Conservation (phyloP, 495 filamentous ascomycete species). For the Neurospora tetraspora region DNA sequence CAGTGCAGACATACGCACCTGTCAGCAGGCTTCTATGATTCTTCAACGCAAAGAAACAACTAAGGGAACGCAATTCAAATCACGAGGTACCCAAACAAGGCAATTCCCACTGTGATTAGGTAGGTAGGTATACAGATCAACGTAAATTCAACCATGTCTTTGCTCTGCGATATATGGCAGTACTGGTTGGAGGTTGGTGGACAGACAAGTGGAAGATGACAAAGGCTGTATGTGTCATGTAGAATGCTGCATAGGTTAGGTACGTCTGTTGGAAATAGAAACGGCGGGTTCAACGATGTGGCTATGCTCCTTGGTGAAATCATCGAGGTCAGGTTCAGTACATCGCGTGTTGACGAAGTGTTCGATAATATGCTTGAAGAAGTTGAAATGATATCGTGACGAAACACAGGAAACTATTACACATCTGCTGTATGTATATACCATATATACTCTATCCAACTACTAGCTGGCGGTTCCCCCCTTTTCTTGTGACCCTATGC, state of each 20-base stretch:
- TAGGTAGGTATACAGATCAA: not conserved
- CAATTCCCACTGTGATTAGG: too few relatives aligned
- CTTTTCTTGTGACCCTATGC: not conserved
- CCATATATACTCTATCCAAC: not conserved
- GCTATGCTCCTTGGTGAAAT: not conserved
- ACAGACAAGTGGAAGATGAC: not conserved
- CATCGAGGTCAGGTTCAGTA: not conserved
- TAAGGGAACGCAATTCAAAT: not conserved
- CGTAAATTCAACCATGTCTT: not conserved
- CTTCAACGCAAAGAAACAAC: not conserved
- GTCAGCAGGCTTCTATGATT: not conserved
- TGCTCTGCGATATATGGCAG: not conserved
- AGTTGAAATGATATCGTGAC: not conserved
- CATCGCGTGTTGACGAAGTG: not conserved
- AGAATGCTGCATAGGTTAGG: not conserved
- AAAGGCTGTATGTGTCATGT: not conserved
- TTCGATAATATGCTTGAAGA: not conserved
- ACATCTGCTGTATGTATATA: not conserved
- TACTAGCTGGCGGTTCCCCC: not conserved
- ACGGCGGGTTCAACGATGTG: not conserved
- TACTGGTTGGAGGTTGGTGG: not conserved
- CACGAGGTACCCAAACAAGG: too few relatives aligned
- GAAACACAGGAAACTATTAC: not conserved
- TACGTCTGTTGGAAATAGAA: not conserved
- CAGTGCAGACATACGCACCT: not conserved